Base-by-base conservation (phyloP, 495 filamentous ascomycete genomes). In the Penicillium maclennaniae region DNA sequence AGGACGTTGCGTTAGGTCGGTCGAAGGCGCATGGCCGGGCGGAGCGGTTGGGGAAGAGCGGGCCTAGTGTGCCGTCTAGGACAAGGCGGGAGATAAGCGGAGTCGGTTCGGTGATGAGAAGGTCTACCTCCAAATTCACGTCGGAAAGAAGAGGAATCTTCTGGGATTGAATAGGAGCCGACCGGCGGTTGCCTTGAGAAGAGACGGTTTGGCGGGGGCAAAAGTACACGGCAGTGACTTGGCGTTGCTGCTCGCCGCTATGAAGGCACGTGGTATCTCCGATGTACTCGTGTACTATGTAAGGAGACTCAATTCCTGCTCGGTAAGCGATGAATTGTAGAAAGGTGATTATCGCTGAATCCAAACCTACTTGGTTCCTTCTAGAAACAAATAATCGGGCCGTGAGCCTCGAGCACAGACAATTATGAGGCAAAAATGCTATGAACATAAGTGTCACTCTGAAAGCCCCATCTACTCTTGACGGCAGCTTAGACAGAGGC, bases 1-100 rank as follows among this genome's bases (percentile, higher is more conserved):
- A 47, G 45, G 19, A 25, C 27, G 31, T 42, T 26, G 38, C 21
- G 51, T 60, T 49, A 62, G 19, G 43, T 42, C 36, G 36, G 46
- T 63, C 49, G 55, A 56, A 37, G 43, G 61, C 67, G 60, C 72
- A 75, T 75, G 64, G 60, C 54, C 47, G 46, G 43, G 21, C 51
- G 58, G 58, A 47, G 53, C 43, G 21, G 47, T 40, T 45, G 47
- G 21, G 46, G 41, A 44, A 42, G 47, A 48, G 44, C 40, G 53
- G 45, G 55, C 60, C 57, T 55, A 50, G 46, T 47, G 53, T 47
- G 52, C 56, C 49, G 46, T 54, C 47, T 47, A 52, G 43, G 46
- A 37, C 25, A 55, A 5, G 42, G 49, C 38, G 26, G 43, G n/a
- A 46, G 40, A 28, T 44, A 34, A 50, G 39, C 21, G 8, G 7